A percentile compares a stretch with the other conserved stretches of the same genome.
Evolutionary conservation across 2,329 filamentous ascomycete species (phyloP).

Genomic region (Lachnellula suecica): DNA sequence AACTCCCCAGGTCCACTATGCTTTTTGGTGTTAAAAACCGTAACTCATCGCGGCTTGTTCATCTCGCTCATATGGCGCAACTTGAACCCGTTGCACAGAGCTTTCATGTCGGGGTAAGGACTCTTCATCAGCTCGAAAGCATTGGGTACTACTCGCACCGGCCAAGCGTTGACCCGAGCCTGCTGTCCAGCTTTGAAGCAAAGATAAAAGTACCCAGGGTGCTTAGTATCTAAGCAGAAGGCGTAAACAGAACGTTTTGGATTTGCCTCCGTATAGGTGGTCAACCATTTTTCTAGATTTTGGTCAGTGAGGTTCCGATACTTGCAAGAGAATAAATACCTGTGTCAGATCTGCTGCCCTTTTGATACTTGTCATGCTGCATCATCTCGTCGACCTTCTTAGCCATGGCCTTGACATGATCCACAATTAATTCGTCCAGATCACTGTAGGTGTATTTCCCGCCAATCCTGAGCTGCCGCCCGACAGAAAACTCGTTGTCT

Average conservation of each 20-base stretch:
- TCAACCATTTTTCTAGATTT: conserved; percentile 82
- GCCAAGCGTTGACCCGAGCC: conserved; percentile 74
- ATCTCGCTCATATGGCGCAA: conserved; percentile 28
- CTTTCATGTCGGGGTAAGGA: conserved; percentile 91
- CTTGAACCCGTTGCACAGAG: conserved; percentile 97
- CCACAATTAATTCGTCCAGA: conserved; percentile 94
- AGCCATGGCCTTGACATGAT: conserved; percentile 96
- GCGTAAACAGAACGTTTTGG: conserved; percentile 90
- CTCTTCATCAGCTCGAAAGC: conserved; percentile 89
- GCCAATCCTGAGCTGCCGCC: conserved; percentile 79
- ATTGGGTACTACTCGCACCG: conserved; percentile 87
- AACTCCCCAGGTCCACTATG: conserved; percentile 4
- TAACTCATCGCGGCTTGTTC: conserved; percentile 20
- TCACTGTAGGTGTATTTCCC: conserved; percentile 92
- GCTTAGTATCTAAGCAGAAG: conserved; percentile 90
- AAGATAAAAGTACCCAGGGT: conserved; percentile 91
- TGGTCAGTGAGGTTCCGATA: conserved; percentile 14
- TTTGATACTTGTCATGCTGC: conserved; percentile 90
- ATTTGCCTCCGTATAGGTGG: conserved; percentile 94
- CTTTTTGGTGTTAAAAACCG: not conserved
- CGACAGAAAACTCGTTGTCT: conserved; percentile 93
- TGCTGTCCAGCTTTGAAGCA: conserved; percentile 90
- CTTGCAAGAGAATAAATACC: conserved; percentile 58
- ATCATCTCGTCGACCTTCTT: conserved; percentile 97
- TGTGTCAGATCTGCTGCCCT: conserved; percentile 74